Evolutionary conservation across 495 filamentous ascomycete genomes (phyloP), one percentile per base, ranked within the genome.

Genomic region (Hypoxylon subgilvum): DNA sequence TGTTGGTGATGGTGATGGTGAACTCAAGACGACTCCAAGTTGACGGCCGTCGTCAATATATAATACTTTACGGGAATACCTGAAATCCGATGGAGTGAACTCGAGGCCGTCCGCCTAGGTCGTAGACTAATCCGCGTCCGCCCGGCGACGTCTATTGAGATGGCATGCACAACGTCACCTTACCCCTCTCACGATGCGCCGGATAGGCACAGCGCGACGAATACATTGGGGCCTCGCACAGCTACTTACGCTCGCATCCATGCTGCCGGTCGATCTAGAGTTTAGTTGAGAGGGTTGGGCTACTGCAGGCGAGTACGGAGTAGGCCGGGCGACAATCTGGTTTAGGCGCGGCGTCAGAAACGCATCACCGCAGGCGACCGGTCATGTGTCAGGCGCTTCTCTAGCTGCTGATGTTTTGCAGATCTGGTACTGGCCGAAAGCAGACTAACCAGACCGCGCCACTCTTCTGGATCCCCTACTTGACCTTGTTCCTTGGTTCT

Each of bases 161-260:
- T 49, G 61, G 49, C 17, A 58, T 45, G 61, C 53, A 58, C n/a
- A 54, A 58, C 49, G 61, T 64, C 61, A 64, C 54, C 53, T 54
- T 64, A 64, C 61, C 61, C 61, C 61, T 64, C 61, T 64, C 61
- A 58, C 43, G 43, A 64, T n/a, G n/a, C 32, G 36, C 19, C 39
- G 14, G 38, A 47, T 54, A 49, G 30, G 35, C 27, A 12, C 44
- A 41, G 22, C 12, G 22, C 6, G 23, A 38, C 28, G 42, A 35
- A 54, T 45, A 53, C 12, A 52, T 9, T 31, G 48, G 48, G 42
- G 4, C 41, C 12, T 31, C 13, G 23, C 41, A 18, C 10, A 35
- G 45, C 16, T 46, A 35, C n/a, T 9, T 17, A 56, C 18, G 22
- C 5, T 60, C 0, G 25, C 21, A 47, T 52, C 59, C 52, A 51